Base-by-base conservation (phyloP, 352 stramenopile species). In the Pythium dissimile region DNA sequence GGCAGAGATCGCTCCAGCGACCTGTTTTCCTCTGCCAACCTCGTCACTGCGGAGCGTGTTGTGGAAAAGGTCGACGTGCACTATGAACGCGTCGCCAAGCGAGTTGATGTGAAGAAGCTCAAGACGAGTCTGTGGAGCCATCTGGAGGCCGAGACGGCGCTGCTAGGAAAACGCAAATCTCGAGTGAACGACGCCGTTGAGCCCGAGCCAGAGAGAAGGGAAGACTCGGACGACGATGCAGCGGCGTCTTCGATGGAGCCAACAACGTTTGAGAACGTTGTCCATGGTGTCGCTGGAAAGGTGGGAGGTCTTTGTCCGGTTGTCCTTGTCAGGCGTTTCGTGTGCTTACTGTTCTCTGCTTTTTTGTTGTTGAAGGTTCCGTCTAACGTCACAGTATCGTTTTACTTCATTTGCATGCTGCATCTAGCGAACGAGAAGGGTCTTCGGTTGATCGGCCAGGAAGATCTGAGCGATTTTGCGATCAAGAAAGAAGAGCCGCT, bases 351-450 rank as follows among this genome's bases (percentile, higher is more conserved):
- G n/a, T n/a, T n/a, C n/a, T n/a, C n/a, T n/a, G n/a, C 43, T 3
- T 38, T 9, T 69, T 9, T 57, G 47, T 44, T n/a, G 42, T n/a
- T 53, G 11, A 37, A 91, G 80, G 85, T 93, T 20, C 95, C 98
- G 30, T 73, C 85, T 38, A 97, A 98, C 58, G 96, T 98, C 8
- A 98, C 95, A 4, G 77, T 99, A 15, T 96, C 96, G 10, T 99
- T 98, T 75, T 99, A 99, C 76, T 99, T 99, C 60, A 99, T 99
- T 55, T 99, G 94, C 62, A 87, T 99, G 59, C 75, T 99, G n/a
- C 97, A 99, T 73, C 79, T 99, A 18, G 96, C 96, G 15, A 99
- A 99, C 67, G 97, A 99, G 71, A 99, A 99, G 69, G 94, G 91
- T 16, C 70, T 99, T 12, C 74, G 90, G 54, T 69, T 98, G 31